These are phyloP conservation scores for Radiomyces spectabilis DNA, from an alignment of 192 early-diverging fungal species.

Conservation along the genomic window DNA sequence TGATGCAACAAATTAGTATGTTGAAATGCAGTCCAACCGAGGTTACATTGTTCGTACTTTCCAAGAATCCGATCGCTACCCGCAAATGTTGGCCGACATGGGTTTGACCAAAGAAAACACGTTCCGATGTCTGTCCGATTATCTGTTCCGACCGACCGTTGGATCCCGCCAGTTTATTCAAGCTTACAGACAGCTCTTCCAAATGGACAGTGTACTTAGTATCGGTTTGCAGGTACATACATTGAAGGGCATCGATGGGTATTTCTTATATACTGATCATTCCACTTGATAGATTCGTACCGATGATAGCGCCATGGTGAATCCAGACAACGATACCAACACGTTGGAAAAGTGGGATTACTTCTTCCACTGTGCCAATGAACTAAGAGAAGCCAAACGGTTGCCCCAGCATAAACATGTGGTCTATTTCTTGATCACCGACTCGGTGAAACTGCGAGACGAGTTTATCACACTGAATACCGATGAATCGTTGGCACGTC, in stretches of 20 bases:
- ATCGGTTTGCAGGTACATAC: slow-evolving; percentile 26
- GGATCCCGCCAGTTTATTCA: slow-evolving; percentile 22
- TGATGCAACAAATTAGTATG: too few relatives aligned
- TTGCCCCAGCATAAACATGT: slow-evolving; percentile 9
- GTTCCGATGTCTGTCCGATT: slow-evolving; percentile 31
- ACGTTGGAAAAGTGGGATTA: slow-evolving; percentile 11
- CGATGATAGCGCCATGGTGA: slow-evolving; percentile 4
- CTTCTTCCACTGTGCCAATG: slow-evolving; percentile 16
- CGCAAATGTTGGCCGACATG: slow-evolving; percentile 12
- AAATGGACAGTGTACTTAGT: slow-evolving; percentile 26
- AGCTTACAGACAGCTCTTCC: slow-evolving; percentile 21
- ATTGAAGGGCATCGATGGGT: too few relatives aligned
- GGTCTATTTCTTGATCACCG: slow-evolving; percentile 16
- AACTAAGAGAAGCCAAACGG: slow-evolving; percentile 5
- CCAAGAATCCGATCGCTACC: slow-evolving; percentile 18
- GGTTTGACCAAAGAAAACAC: slow-evolving; percentile 23
- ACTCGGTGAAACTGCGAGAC: slow-evolving; percentile 1
- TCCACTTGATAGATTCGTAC: slow-evolving; percentile 6
- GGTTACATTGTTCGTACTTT: slow-evolving; percentile 28
- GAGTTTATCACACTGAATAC: slow-evolving; percentile 9
- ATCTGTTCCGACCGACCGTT: slow-evolving; percentile 24
- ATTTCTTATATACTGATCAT: neutral
- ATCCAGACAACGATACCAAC: slow-evolving; percentile 2
- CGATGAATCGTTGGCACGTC: neutral
- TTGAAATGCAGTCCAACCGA: slow-evolving; percentile 24